Evolutionary conservation across 106 monocot species (phyloP).

Genomic region (Platanthera zijinensis): DNA sequence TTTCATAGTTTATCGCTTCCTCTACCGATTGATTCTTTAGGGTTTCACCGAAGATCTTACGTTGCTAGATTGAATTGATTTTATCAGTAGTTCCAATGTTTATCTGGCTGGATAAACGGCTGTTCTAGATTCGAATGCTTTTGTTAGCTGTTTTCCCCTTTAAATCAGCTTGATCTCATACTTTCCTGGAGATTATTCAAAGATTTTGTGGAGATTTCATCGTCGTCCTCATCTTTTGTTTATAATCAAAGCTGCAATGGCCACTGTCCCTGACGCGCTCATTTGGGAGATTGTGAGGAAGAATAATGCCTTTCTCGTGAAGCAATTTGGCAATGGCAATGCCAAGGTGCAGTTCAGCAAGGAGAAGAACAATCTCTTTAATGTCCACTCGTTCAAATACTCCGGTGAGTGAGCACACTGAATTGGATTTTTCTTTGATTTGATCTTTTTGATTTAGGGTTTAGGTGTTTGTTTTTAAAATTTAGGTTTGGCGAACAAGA

Average conservation of each 20-base stretch:
- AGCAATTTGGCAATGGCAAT: slow-evolving; percentile 63
- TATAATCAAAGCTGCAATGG: slow-evolving; percentile 23
- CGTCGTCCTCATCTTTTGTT: background rate
- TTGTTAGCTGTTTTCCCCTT: too few relatives aligned
- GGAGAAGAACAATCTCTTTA: slow-evolving; percentile 70
- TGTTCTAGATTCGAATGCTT: too few relatives aligned
- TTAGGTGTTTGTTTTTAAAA: background rate
- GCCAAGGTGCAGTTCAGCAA: slow-evolving; percentile 72
- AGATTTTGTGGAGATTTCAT: background rate
- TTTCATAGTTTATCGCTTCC: too few relatives aligned
- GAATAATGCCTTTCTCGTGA: slow-evolving; percentile 65
- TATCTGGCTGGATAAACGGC: too few relatives aligned
- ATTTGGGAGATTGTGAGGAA: slow-evolving; percentile 78
- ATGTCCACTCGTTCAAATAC: slow-evolving; percentile 62
- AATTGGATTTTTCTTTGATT: background rate
- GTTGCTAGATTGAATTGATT: too few relatives aligned
- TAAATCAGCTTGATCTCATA: too few relatives aligned
- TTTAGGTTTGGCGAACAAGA: slow-evolving; percentile 68
- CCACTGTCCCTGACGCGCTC: slow-evolving; percentile 39
- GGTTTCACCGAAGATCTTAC: too few relatives aligned
- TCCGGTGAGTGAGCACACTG: slow-evolving; percentile 31
- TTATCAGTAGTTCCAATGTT: too few relatives aligned
- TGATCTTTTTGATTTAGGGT: background rate
- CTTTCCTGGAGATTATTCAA: background rate
- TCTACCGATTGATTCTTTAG: too few relatives aligned